A percentile compares a stretch with the other conserved stretches of the same genome.
Evolutionary conservation across 495 filamentous ascomycete genomes (phyloP).

Genomic region (Daldinia concentrica): DNA sequence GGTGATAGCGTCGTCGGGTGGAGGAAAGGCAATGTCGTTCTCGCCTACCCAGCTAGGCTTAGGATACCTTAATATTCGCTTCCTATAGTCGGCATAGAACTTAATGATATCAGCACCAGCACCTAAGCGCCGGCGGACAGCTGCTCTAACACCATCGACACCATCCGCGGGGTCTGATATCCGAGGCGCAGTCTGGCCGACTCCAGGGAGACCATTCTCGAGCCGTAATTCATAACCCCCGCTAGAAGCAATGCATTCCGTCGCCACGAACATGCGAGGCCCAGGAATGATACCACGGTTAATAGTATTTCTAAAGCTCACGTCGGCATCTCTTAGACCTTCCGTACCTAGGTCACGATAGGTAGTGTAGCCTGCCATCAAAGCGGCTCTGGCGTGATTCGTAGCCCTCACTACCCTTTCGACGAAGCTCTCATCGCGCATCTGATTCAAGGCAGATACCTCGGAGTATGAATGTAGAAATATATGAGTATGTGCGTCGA

Average conservation of each 20-base stretch:
- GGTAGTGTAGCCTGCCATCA: conserved; percentile 65
- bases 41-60: conserved; percentile 37
- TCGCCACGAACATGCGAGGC: conserved; percentile 62
- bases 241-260: conserved; percentile 58
- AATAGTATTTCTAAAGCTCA: conserved; percentile 55
- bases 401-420: conserved; percentile 61
- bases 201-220: conserved; percentile 51
- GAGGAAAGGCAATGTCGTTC: conserved; percentile 29
- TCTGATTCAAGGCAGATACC: conserved; percentile 53
- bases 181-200: conserved; percentile 46
- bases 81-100: conserved; percentile 63
- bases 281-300: conserved; percentile 62
- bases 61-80: conserved; percentile 58
- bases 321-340: conserved; percentile 56
- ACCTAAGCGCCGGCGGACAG: conserved; percentile 57
- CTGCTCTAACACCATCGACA: conserved; percentile 53
- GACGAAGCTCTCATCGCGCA: conserved; percentile 60
- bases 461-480: conserved; percentile 62
- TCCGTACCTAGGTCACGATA: conserved; percentile 65
- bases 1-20: conserved; percentile 40
- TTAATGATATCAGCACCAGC: conserved; percentile 64
- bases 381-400: conserved; percentile 58
- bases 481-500: conserved; percentile 64
- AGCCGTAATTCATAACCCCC: conserved; percentile 59
- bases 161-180: conserved; percentile 59